Conservation (phyloP, 2,329 filamentous ascomycete genomes). For the Ambrosiella xylebori region DNA sequence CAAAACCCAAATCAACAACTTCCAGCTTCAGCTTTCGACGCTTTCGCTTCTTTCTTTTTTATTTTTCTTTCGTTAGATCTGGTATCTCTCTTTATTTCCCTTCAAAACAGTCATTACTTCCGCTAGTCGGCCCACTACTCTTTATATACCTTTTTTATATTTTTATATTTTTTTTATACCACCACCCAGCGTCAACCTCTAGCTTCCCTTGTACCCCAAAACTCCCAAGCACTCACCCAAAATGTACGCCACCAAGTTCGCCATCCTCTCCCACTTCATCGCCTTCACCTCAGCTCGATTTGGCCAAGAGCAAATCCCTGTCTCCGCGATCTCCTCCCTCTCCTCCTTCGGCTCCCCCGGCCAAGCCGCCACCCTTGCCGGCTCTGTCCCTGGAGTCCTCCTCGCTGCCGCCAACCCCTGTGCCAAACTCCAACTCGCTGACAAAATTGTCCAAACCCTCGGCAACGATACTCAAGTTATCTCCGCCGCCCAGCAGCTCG, state of each 20-base stretch:
- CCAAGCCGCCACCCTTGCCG: conserved; percentile 45
- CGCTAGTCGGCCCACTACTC: background rate
- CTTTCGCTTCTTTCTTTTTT: conserved; percentile 9
- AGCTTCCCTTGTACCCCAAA: conserved; percentile 14
- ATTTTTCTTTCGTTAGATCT: conserved; percentile 11
- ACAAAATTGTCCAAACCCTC: conserved; percentile 44
- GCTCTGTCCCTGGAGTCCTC: conserved; percentile 42
- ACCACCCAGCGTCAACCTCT: conserved; percentile 16
- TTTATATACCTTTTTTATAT: conserved; percentile 18
- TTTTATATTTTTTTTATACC: conserved; percentile 22
- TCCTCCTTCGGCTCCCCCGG: conserved; percentile 38
- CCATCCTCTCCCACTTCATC: conserved; percentile 25
- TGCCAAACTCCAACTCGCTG: conserved; percentile 46
- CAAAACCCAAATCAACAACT: background rate
- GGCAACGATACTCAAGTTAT: conserved; percentile 43
- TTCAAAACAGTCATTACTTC: conserved; percentile 7
- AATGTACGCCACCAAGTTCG: conserved; percentile 27
- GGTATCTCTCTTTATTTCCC: conserved; percentile 7
- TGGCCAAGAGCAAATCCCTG: conserved; percentile 44
- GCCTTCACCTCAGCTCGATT: conserved; percentile 38
- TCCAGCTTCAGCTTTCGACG: conserved; percentile 2
- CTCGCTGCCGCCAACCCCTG: conserved; percentile 50
- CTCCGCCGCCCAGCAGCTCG: conserved; percentile 42
- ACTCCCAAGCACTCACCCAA: conserved; percentile 14
- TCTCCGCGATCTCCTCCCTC: conserved; percentile 35